These are phyloP conservation scores for Exophiala dermatitidis DNA, from an alignment of 2,329 filamentous ascomycete species.

Conservation along the genomic window DNA sequence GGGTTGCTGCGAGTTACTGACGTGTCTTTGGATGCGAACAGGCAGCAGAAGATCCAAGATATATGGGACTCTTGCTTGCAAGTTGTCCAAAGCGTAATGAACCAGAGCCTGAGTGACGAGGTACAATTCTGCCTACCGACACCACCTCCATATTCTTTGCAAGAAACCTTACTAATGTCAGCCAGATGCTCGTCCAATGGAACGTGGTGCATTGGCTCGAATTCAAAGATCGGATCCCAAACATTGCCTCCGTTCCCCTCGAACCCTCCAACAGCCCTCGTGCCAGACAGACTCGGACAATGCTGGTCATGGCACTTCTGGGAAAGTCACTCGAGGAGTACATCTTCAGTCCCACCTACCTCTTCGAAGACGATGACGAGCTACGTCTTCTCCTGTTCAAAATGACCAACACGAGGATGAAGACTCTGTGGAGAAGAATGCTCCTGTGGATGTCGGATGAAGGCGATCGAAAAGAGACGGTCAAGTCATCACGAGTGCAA, in stretches of 20 bases:
- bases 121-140: not conserved
- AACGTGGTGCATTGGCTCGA: not conserved
- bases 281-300: conserved; percentile 6
- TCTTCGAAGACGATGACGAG: conserved; percentile 13
- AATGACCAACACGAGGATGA: conserved; percentile 51
- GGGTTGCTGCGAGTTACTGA: too few relatives aligned
- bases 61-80: conserved; percentile 10
- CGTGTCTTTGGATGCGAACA: not conserved
- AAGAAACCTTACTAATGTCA: not conserved
- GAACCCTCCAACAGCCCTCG: conserved; percentile 4
- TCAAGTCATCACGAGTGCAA: conserved; percentile 5
- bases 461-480: not conserved
- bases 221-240: conserved; percentile 5
- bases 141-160: not conserved
- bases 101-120: conserved; percentile 4
- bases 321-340: conserved; percentile 11
- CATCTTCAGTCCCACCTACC: conserved; percentile 16
- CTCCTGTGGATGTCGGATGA: conserved; percentile 7
- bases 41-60: conserved; percentile 1
- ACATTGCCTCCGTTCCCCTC: not conserved
- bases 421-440: not conserved
- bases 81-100: conserved; percentile 2
- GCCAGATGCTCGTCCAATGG: conserved; percentile 5
- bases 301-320: conserved; percentile 12
- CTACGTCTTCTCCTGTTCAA: conserved; percentile 55